Conservation (phyloP, 192 early-diverging fungal genomes). For the Bifiguratus adelaidae region DNA sequence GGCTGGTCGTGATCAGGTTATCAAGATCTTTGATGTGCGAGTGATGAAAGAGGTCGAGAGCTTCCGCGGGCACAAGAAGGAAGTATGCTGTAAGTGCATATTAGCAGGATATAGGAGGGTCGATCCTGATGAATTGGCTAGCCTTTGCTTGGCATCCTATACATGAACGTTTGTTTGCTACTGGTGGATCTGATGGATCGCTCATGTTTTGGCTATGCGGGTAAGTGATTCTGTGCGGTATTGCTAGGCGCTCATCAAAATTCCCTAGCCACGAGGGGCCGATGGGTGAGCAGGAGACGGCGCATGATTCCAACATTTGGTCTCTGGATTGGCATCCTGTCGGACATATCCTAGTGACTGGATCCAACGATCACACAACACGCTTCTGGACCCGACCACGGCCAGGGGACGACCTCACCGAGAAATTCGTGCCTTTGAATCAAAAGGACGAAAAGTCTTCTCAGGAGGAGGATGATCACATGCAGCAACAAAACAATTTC, state of each 20-base stretch:
- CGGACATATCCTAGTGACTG: slow-evolving; percentile 89
- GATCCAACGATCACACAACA: slow-evolving; percentile 93
- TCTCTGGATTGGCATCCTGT: slow-evolving; percentile 95
- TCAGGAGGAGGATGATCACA: slow-evolving; percentile 24
- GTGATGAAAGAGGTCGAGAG: slow-evolving; percentile 84
- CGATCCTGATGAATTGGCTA: slow-evolving; percentile 7
- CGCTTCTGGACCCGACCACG: slow-evolving; percentile 92
- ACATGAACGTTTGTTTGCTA: slow-evolving; percentile 81
- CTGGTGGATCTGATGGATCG: slow-evolving; percentile 84
- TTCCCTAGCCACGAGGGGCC: slow-evolving; percentile 18
- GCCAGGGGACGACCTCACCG: slow-evolving; percentile 58
- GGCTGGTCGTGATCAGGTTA: slow-evolving; percentile 78
- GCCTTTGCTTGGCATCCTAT: slow-evolving; percentile 93
- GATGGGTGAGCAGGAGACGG: slow-evolving; percentile 43
- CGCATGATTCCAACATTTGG: slow-evolving; percentile 88
- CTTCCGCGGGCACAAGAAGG: slow-evolving; percentile 80
- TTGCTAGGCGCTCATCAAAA: slow-evolving; percentile 1
- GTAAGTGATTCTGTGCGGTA: slow-evolving; percentile 18
- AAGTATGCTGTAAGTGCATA: slow-evolving; percentile 63
- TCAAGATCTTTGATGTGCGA: slow-evolving; percentile 92
- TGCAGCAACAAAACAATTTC: too few species aligned
- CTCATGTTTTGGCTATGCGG: slow-evolving; percentile 85
- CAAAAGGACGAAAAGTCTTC: slow-evolving; percentile 29
- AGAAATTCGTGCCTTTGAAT: slow-evolving; percentile 42
- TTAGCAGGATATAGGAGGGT: neutral